Evolutionary conservation across 1,284 basidiomycete species (phyloP).

Genomic region (Sporisorium graminicola): DNA sequence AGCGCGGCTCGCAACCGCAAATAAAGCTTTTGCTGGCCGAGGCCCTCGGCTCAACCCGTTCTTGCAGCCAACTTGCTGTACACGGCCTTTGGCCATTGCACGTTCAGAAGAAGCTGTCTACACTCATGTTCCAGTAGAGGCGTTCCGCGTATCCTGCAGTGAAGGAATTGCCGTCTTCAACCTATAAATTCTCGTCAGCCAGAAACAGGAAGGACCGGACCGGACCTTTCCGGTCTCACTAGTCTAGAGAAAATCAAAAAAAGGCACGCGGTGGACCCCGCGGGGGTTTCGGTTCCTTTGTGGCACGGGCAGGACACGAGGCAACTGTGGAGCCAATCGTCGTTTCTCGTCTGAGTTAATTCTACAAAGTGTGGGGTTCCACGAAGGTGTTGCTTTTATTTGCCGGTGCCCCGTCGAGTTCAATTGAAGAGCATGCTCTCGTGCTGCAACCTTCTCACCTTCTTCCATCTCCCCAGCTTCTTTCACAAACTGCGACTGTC

Average conservation of each 20-base stretch:
- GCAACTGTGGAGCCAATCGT: too few species aligned
- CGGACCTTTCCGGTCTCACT: slow-evolving; percentile 21
- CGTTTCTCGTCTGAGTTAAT: neutral
- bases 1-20: neutral
- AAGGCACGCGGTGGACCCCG: slow-evolving; percentile 17
- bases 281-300: slow-evolving; percentile 7
- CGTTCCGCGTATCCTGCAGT: neutral
- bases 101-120: neutral
- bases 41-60: too few species aligned
- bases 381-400: neutral
- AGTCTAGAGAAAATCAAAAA: neutral
- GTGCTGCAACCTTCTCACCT: neutral
- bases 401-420: neutral
- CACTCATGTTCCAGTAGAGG: neutral
- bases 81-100: neutral
- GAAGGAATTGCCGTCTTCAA: neutral
- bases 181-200: neutral
- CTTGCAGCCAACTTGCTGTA: neutral
- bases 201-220: slow-evolving; percentile 7
- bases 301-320: neutral
- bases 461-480: neutral
- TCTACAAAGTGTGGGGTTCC: neutral
- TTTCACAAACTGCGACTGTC: neutral
- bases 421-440: neutral
- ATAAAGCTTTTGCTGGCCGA: too few species aligned